A percentile compares a stretch with the other conserved stretches of the same genome.
These are phyloP conservation scores for Bifiguratus adelaidae DNA, from an alignment of 192 early-diverging fungal genomes.

Conservation along the genomic window DNA sequence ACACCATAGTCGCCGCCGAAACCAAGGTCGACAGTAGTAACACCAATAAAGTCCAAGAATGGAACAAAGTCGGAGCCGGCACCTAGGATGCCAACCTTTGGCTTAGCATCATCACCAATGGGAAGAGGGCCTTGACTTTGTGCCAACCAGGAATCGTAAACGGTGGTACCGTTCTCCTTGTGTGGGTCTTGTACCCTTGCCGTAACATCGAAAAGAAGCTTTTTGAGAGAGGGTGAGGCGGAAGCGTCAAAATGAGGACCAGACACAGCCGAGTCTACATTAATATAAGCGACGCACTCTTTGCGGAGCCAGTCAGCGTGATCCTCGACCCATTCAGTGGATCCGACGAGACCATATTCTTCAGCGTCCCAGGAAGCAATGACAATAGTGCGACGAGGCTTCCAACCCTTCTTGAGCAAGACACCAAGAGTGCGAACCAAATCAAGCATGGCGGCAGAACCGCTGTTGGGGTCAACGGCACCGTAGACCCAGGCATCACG, in stretches of 20 bases:
- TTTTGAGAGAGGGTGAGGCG: conserved; percentile 33
- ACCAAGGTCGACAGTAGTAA: conserved; percentile 36
- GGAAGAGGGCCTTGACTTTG: not conserved
- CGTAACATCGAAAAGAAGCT: conserved; percentile 34
- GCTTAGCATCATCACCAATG: not conserved
- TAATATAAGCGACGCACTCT: conserved; percentile 40
- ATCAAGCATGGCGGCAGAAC: conserved; percentile 47
- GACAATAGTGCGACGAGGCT: conserved; percentile 44
- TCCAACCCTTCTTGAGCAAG: conserved; percentile 43
- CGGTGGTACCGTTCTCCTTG: conserved; percentile 18
- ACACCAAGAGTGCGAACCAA: conserved; percentile 34
- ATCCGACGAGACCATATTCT: conserved; percentile 51
- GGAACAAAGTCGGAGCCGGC: conserved; percentile 32
- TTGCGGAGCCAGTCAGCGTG: conserved; percentile 35
- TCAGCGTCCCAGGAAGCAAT: conserved; percentile 57
- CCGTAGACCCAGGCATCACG: conserved; percentile 56
- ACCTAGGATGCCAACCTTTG: conserved; percentile 1
- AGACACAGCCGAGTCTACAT: conserved; percentile 40
- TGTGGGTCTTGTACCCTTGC: conserved; percentile 26
- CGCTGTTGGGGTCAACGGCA: conserved; percentile 50
- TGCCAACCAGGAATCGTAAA: conserved; percentile 33
- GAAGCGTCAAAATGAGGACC: conserved; percentile 30
- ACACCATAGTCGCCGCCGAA: conserved; percentile 33
- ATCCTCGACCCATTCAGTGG: conserved; percentile 58
- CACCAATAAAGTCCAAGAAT: conserved; percentile 45